Conservation (phyloP, 306 rosid species). For the Hippophae tibetana region DNA sequence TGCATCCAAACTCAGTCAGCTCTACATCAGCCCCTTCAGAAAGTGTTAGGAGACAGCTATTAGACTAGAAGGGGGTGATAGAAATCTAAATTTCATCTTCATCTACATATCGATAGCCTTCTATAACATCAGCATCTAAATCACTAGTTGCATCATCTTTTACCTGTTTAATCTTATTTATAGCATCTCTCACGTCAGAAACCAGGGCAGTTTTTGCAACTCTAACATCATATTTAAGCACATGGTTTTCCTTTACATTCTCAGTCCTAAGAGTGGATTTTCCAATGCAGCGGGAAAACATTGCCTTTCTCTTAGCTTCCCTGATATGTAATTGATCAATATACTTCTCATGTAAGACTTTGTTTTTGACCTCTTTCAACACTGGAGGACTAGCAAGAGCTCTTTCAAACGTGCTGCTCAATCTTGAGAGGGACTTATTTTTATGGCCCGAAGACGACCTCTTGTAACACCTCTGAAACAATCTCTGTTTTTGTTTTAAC, state of each 20-base stretch:
- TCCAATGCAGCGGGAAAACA: conserved; percentile 12
- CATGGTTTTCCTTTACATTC: conserved; percentile 16
- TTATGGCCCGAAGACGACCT: conserved; percentile 34
- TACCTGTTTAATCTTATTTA: conserved; percentile 29
- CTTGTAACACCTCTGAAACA: conserved; percentile 21
- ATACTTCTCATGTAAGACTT: conserved; percentile 45
- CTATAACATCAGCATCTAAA: conserved; percentile 26
- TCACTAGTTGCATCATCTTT: conserved; percentile 18
- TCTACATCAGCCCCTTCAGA: too few species aligned
- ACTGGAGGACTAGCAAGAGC: conserved; percentile 50
- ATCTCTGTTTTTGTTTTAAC: conserved; percentile 27
- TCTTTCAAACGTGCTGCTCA: conserved; percentile 16
- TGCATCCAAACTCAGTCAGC: too few species aligned
- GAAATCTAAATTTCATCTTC: conserved; percentile 20
- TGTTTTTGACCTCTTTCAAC: conserved; percentile 52
- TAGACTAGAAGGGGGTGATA: background rate
- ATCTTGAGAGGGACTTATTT: conserved; percentile 36
- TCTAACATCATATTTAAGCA: conserved; percentile 25
- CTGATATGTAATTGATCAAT: conserved; percentile 45
- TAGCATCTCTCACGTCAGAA: conserved; percentile 54
- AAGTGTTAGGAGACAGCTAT: too few species aligned
- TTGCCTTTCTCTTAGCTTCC: conserved; percentile 42
- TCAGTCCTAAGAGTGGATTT: conserved; percentile 5
- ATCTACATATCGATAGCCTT: background rate
- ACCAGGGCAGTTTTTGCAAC: conserved; percentile 50